Conservation (phyloP, 306 rosid species). For the Vachellia pachyceras region DNA sequence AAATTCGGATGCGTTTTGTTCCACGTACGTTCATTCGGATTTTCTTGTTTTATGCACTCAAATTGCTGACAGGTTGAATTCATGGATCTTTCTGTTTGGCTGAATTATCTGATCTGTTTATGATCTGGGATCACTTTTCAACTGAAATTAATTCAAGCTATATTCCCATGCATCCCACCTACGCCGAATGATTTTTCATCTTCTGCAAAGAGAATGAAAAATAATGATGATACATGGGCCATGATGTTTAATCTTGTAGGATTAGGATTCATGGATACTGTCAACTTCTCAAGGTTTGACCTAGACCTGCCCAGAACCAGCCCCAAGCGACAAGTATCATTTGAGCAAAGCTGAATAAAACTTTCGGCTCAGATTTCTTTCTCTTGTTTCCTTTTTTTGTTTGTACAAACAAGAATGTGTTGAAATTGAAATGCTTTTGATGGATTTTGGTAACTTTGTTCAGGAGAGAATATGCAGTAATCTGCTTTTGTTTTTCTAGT, state of each 20-base stretch:
- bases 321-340: neutral
- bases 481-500: neutral
- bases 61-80: neutral
- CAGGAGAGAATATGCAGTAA: neutral
- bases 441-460: neutral
- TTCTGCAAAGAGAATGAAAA: neutral
- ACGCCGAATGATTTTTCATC: neutral
- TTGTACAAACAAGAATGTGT: neutral
- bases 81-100: constrained; percentile 18
- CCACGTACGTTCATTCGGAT: neutral
- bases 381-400: neutral
- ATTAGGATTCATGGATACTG: neutral
- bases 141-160: constrained; percentile 27
- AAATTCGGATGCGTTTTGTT: neutral
- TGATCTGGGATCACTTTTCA: neutral
- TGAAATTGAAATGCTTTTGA: neutral
- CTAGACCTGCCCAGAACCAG: neutral
- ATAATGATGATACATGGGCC: neutral
- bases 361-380: neutral
- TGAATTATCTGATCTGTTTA: constrained; percentile 6
- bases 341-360: neutral
- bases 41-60: neutral
- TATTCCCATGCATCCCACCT: neutral
- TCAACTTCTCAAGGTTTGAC: neutral
- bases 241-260: neutral